phyloP scores from a whole-genome alignment of 2,329 filamentous ascomycete species.

The Zarea fungicola region DNA sequence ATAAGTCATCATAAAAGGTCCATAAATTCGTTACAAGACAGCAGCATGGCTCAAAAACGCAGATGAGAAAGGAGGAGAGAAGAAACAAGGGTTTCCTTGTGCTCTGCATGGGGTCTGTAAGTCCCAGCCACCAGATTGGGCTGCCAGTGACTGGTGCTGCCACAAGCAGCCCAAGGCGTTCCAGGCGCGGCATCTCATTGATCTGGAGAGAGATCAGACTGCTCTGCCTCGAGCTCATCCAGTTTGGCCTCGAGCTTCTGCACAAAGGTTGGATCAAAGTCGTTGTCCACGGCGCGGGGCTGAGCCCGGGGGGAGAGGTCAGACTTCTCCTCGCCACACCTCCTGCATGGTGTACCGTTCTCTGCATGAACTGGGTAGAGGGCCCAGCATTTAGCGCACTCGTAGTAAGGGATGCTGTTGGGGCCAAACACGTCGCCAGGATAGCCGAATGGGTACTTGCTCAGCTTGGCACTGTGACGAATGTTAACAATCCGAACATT shows the following conservation, averaged over 20 bases:
- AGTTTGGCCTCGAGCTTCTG: slow-evolving; percentile 53
- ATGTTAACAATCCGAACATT: slow-evolving; percentile 8
- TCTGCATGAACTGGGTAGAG: slow-evolving; percentile 48
- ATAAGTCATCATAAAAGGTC: background rate
- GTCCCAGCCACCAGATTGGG: background rate
- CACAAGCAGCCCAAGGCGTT: background rate
- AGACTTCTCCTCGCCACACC: slow-evolving; percentile 58
- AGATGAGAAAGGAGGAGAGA: background rate
- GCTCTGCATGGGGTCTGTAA: background rate
- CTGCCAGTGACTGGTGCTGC: background rate
- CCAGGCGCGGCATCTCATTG: background rate
- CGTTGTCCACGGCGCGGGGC: slow-evolving; percentile 55
- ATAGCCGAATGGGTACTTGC: slow-evolving; percentile 66
- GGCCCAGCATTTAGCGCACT: slow-evolving; percentile 59
- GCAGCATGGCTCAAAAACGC: background rate
- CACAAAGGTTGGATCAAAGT: slow-evolving; percentile 57
- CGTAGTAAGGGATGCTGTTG: slow-evolving; percentile 47
- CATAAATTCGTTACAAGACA: background rate
- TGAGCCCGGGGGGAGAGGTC: slow-evolving; percentile 52
- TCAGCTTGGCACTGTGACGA: slow-evolving; percentile 52
- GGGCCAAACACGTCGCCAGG: slow-evolving; percentile 58
- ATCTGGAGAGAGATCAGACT: background rate
- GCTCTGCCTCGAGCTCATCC: slow-evolving; percentile 33
- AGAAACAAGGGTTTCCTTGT: too few relatives aligned
- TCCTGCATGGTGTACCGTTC: slow-evolving; percentile 50